Conservation (phyloP, 2,329 filamentous ascomycete genomes). For the Cladophialophora exuberans region DNA sequence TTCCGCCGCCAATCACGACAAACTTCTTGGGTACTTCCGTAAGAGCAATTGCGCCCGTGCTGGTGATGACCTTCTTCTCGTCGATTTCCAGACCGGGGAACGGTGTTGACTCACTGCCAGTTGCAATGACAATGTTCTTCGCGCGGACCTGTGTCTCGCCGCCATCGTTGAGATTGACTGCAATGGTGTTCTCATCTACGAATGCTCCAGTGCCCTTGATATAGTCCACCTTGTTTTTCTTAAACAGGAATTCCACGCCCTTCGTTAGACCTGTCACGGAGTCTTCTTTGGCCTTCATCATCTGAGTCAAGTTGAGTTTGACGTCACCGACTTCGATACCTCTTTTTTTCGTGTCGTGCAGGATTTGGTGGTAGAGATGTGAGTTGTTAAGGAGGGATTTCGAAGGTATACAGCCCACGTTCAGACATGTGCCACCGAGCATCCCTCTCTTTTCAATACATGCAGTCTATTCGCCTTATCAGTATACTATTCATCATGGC, state of each 20-base stretch:
- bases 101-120: constrained; percentile 90
- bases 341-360: constrained; percentile 95
- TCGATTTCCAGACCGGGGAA: constrained; percentile 96
- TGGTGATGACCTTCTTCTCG: constrained; percentile 96
- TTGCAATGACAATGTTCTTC: constrained; percentile 99
- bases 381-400: constrained; percentile 99
- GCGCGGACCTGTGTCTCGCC: constrained; percentile 83
- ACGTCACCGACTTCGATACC: constrained; percentile 98
- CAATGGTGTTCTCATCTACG: constrained; percentile 85
- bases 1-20: constrained; percentile 96
- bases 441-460: constrained; percentile 98
- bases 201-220: constrained; percentile 91
- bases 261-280: constrained; percentile 89
- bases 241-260: constrained; percentile 96
- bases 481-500: constrained; percentile 17
- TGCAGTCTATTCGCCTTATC: constrained; percentile 66
- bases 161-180: constrained; percentile 86
- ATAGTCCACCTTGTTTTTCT: constrained; percentile 99
- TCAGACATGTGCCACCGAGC: constrained; percentile 95
- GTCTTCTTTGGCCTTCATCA: constrained; percentile 98
- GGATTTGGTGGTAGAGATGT: constrained; percentile 93
- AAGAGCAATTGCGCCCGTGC: constrained; percentile 89
- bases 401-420: constrained; percentile 98
- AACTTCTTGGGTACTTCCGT: constrained; percentile 93
- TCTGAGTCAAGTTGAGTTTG: constrained; percentile 88